Evolutionary conservation across 176 grass and related monocot genomes (phyloP), one percentile per base, ranked within the genome.

Genomic region (Zizania latifolia): DNA sequence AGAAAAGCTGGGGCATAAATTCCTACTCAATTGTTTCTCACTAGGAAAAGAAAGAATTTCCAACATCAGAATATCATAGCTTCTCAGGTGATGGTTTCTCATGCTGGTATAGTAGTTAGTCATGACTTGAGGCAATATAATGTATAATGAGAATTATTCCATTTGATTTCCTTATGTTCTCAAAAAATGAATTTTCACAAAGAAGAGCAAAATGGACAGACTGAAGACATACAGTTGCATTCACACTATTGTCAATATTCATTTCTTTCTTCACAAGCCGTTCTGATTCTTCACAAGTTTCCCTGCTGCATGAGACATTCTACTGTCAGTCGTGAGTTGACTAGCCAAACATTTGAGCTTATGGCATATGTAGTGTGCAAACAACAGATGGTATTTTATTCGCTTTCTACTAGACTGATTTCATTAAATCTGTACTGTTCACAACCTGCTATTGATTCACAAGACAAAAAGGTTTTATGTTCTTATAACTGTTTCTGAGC

Each of bases 151-250:
- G 30, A 35, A 65, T 60, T 48, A 16, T 33, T 58, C 56, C 39
- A 56, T 69, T 50, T 21, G 33, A 8, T 46, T 80, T 78, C 15
- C 24, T 65, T 32, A 8, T 58, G 58, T 45, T 72, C 10, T 46
- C 28, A 54, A 22, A 71, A 60, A 64, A n/a, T 8, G 10, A 32
- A 27, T 64, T 65, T 39, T 34, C 46, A 66, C 39, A 65, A 75
- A 19, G 27, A 19, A 56, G 26, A 43, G 70, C 10, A 70, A 77
- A 56, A 78, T 15, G 23, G 50, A 48, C 13, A 58, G 24, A 65
- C 22, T 40, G 22, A 50, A 71, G 38, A 71, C 79, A 71, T 83
- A 90, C 88, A 75, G 86, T 75, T 65, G 76, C 83, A 82, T 43
- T 21, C 37, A 44, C 41, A 66, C 30, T 16, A 48, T 46, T 62